Evolutionary conservation across 352 stramenopile species (phyloP).

Genomic region (Phytophthora vignae): DNA sequence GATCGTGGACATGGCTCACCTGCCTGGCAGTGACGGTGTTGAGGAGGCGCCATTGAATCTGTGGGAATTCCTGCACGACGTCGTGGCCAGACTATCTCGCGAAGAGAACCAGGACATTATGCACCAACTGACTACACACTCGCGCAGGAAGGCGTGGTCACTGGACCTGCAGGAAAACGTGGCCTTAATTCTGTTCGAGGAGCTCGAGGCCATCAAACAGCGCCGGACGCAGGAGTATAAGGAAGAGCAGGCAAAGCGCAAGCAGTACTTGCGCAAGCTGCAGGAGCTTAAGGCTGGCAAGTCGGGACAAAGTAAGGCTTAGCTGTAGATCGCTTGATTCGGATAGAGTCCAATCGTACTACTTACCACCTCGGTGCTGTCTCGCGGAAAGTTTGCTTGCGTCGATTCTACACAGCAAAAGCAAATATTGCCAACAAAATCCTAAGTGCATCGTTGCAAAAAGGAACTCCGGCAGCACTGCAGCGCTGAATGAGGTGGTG

Average conservation of each 20-base stretch:
- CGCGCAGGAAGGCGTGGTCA: conserved; percentile 59
- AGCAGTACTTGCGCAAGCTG: conserved; percentile 42
- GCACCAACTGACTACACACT: conserved; percentile 59
- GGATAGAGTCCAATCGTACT: no score
- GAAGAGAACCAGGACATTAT: conserved; percentile 59
- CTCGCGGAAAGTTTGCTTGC: no score
- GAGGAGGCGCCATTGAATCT: conserved; percentile 46
- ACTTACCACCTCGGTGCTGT: no score
- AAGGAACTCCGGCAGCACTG: no score
- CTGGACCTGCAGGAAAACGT: conserved; percentile 63
- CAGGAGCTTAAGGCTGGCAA: conserved; percentile 30
- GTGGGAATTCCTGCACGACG: conserved; percentile 57
- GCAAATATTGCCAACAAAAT: no score
- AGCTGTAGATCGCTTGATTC: not conserved
- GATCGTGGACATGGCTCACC: conserved; percentile 47
- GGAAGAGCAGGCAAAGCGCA: conserved; percentile 37
- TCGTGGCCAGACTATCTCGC: conserved; percentile 38
- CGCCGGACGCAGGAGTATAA: conserved; percentile 41
- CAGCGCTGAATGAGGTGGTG: no score
- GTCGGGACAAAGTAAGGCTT: conserved; percentile 22
- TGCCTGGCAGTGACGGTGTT: conserved; percentile 36
- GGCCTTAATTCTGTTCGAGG: conserved; percentile 35
- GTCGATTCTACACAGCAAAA: no score
- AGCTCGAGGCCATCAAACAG: conserved; percentile 42
- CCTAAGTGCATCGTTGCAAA: no score